Evolutionary conservation across 805 yeast genomes (phyloP), one percentile per base, ranked within the genome.

Genomic region (Candida sonorensis): DNA sequence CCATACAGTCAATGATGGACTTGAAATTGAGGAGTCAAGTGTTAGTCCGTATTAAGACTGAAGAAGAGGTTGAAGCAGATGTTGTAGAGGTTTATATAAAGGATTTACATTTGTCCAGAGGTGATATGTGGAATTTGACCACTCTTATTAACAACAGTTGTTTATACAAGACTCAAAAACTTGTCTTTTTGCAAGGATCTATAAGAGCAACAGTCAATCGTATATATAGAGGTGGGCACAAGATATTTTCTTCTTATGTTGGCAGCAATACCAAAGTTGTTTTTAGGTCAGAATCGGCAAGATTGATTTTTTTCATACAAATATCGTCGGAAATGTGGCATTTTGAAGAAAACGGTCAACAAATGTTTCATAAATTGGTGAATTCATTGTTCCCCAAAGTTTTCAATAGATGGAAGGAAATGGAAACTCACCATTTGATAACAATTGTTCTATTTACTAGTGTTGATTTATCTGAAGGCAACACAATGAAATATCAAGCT

Each of bases 271-370:
- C 98, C 4, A 81, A 79, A 43, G 61, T 92, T 18, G 84, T 87
- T 0, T 90, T 83, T 53, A 69, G 99, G 29, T 86, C 97, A 2
- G 97, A 90, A 48, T 80, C 95, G 25, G 94, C 97, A 2, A 74
- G 82, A 35, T 62, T 90, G 35, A 72, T 85, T 11, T 82, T 88
- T 30, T 65, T 92, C 40, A 77, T 92, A 31, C 98, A 92, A 52
- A 75, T 88, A 40, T 83, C 97, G 1, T 72, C 81, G 24, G 99
- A 92, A 50, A 92, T 92, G 97, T 92, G 97, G 94, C 86, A 87
- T 54, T 92, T 92, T 56, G 97, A 92, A 57, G 96, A 88, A 50
- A 82, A 82, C 43, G 98, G 98, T 2, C 97, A 90, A 50, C 82
- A 88, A 33, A 74, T 86, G 73, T 90, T 90, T 54, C 90, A 88